Base-by-base conservation (phyloP, 106 monocot species). In the Vanilla planifolia region DNA sequence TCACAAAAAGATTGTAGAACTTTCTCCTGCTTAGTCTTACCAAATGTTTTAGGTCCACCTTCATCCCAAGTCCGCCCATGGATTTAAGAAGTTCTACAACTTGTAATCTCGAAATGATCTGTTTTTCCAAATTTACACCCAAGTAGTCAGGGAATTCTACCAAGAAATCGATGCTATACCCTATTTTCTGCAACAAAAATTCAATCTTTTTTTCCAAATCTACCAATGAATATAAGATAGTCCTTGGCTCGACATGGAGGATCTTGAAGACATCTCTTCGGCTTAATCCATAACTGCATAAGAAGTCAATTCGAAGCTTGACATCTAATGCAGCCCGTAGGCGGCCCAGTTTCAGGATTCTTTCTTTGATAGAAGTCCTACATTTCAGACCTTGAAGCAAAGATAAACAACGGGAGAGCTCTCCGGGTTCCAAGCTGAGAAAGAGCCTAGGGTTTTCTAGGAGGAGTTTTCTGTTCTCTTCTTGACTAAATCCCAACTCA, bases 1-100 rank as follows among this genome's bases (percentile, higher is more conserved):
- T 95, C 46, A 89, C 89, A 61, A 80, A 89, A 71, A 95, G 53
- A 64, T 89, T 89, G 34, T 74, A 89, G 37, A 96, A 90, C 65
- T 81, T 87, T 8, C 51, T 59, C 74, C 87, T 83, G 48, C 76
- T 86, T 6, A 79, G 33, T 39, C 74, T 74, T 4, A 88, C 72
- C 17, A 90, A 34, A 65, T 82, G 84, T 74, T 79, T 82, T 73
- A 99, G 51, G 43, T 64, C 81, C 33, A 92, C 71, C n/a, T 70
- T 68, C 33, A 84, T 67, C 6, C 75, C 81, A 40, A 99, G 82
- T 7, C 74, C 85, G 3, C 66, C 73, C 0, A 53, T 68, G 0
- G 80, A 88, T 63, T 62, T 78, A 61, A 99, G 61, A 61, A 79
- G 50, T 55, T 82, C 79, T 0, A 99, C 57, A n/a, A 92, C 88